Conservation (phyloP, 2,329 filamentous ascomycete genomes). For the Colletotrichum filicis region DNA sequence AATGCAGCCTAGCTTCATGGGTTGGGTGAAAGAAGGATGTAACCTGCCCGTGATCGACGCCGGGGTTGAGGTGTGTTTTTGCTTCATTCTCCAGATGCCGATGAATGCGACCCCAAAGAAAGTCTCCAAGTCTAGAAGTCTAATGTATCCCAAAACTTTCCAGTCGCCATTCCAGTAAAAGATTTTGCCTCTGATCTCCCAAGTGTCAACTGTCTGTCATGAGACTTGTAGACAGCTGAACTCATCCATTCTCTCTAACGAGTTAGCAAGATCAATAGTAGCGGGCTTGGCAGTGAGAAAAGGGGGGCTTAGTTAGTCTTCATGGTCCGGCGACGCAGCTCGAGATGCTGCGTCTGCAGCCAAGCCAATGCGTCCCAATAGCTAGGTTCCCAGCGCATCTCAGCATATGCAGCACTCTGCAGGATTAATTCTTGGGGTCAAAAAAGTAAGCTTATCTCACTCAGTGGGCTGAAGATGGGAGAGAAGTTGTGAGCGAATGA, state of each 20-base stretch:
- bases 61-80: conserved; percentile 7
- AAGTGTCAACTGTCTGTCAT: not conserved
- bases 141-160: not conserved
- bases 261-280: not conserved
- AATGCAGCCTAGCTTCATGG: conserved; percentile 5
- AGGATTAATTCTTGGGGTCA: not conserved
- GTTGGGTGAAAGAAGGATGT: conserved; percentile 13
- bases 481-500: not conserved
- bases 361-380: not conserved
- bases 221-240: not conserved
- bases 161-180: not conserved
- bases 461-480: not conserved
- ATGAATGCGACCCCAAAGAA: not conserved
- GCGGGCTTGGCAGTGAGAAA: not conserved
- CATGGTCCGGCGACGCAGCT: not conserved
- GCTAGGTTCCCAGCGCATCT: not conserved
- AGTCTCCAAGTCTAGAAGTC: not conserved
- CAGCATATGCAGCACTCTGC: not conserved
- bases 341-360: not conserved
- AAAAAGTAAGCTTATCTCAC: not conserved
- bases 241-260: not conserved
- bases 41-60: conserved; percentile 22
- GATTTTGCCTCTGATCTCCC: not conserved
- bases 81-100: not conserved
- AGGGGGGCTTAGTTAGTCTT: not conserved